These are phyloP conservation scores for Gomphus bonarii DNA, from an alignment of 1,284 basidiomycete genomes.

Conservation along the genomic window DNA sequence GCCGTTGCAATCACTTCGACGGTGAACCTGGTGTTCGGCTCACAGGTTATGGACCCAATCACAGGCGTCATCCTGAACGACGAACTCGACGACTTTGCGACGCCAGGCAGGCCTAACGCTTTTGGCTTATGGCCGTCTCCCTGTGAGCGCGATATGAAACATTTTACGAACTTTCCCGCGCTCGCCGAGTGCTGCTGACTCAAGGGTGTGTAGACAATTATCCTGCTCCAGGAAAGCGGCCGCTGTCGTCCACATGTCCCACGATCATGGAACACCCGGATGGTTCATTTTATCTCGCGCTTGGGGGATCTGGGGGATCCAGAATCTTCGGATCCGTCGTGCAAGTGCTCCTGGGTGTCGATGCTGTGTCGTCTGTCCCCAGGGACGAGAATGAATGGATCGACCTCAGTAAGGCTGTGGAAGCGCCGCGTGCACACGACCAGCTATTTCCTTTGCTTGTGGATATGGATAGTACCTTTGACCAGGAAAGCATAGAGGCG, in stretches of 20 bases:
- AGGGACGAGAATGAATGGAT: conserved; percentile 52
- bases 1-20: conserved; percentile 81
- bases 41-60: conserved; percentile 68
- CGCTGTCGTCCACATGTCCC: conserved; percentile 76
- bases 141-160: conserved; percentile 35
- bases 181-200: conserved; percentile 6
- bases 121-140: conserved; percentile 84
- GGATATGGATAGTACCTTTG: conserved; percentile 56
- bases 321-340: conserved; percentile 77
- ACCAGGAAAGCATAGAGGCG: conserved; percentile 39
- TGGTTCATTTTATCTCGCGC: conserved; percentile 58
- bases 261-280: conserved; percentile 69
- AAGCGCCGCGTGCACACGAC: conserved; percentile 83
- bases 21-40: conserved; percentile 85
- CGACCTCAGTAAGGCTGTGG: conserved; percentile 73
- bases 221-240: conserved; percentile 77
- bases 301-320: conserved; percentile 84
- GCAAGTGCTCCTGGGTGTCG: conserved; percentile 74
- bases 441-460: conserved; percentile 70
- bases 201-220: conserved; percentile 86
- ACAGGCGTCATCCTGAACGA: conserved; percentile 89
- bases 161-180: too few species aligned
- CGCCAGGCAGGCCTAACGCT: conserved; percentile 67
- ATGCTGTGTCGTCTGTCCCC: conserved; percentile 13
- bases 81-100: conserved; percentile 88